Conservation (phyloP, 1,284 basidiomycete genomes). For the Leccinum pachyderme region DNA sequence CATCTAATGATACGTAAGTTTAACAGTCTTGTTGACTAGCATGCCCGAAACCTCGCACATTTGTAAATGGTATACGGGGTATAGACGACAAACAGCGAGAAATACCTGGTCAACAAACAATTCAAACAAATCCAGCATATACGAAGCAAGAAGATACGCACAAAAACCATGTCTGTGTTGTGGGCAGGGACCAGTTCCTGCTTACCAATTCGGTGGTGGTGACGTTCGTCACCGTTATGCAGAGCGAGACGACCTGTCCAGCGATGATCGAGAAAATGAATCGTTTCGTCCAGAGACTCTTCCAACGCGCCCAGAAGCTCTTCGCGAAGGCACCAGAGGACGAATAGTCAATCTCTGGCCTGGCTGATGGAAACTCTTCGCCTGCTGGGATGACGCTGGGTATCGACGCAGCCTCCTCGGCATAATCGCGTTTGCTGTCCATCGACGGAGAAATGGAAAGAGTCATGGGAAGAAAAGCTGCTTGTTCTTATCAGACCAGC, state of each 20-base stretch:
- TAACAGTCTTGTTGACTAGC: neutral
- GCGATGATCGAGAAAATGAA: constrained; percentile 67
- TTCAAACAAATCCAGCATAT: neutral
- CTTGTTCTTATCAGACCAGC: constrained; percentile 15
- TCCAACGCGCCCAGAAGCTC: constrained; percentile 58
- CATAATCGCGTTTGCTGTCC: constrained; percentile 24
- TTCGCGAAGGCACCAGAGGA: constrained; percentile 49
- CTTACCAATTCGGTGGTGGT: constrained; percentile 74
- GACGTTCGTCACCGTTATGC: constrained; percentile 83
- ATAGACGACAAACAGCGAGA: constrained; percentile 70
- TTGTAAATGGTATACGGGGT: constrained; percentile 85
- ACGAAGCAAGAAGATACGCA: constrained; percentile 38
- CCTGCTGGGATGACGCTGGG: neutral
- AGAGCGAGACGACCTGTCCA: constrained; percentile 81
- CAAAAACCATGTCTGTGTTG: constrained; percentile 81
- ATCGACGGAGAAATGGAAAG: constrained; percentile 20
- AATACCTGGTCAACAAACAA: constrained; percentile 54
- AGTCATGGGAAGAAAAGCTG: neutral
- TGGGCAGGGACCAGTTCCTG: constrained; percentile 71
- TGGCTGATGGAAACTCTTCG: constrained; percentile 7
- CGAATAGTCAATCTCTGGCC: constrained; percentile 61
- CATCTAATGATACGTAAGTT: constrained; percentile 47
- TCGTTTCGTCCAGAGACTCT: constrained; percentile 70
- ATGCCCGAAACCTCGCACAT: constrained; percentile 45
- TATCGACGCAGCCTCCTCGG: constrained; percentile 7